These are phyloP conservation scores for Medicago arabica DNA, from an alignment of 306 rosid species.

Conservation along the genomic window DNA sequence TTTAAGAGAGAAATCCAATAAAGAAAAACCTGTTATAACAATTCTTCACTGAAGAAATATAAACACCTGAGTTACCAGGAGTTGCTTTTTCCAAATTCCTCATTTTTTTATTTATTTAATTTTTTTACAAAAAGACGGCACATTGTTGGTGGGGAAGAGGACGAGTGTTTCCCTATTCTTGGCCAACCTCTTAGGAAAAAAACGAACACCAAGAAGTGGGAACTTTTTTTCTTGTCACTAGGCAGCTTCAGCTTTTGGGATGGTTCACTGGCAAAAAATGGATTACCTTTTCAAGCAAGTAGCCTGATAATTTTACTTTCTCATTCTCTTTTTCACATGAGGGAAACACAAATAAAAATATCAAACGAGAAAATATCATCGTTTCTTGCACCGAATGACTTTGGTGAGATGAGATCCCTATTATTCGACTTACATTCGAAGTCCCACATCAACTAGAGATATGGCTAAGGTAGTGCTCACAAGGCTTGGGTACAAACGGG, in stretches of 20 bases:
- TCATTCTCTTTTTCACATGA: slow-evolving; percentile 4
- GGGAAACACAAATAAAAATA: neutral
- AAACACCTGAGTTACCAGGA: too few relatives aligned
- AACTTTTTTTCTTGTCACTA: neutral
- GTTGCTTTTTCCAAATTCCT: too few relatives aligned
- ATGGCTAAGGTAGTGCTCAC: neutral
- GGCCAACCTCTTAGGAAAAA: too few relatives aligned
- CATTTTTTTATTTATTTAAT: too few relatives aligned
- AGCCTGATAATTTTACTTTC: neutral
- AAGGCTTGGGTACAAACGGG: neutral
- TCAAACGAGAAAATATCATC: neutral
- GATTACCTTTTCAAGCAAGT: slow-evolving; percentile 6
- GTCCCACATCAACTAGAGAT: slow-evolving; percentile 2
- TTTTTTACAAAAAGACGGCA: too few relatives aligned
- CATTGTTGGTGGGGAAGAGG: too few relatives aligned
- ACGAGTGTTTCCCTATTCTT: too few relatives aligned
- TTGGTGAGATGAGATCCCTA: slow-evolving; percentile 1
- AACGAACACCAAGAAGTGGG: too few relatives aligned
- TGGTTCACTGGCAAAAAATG: neutral
- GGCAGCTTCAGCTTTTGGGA: neutral
- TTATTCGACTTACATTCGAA: neutral
- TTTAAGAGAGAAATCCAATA: neutral
- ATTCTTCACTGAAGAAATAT: neutral
- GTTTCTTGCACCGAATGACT: neutral
- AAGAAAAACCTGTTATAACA: neutral